Percentiles rank a stretch among this genome's conserved stretches.
Conservation (phyloP, 2,329 filamentous ascomycete genomes). For the Aspergillus fijiensis region DNA sequence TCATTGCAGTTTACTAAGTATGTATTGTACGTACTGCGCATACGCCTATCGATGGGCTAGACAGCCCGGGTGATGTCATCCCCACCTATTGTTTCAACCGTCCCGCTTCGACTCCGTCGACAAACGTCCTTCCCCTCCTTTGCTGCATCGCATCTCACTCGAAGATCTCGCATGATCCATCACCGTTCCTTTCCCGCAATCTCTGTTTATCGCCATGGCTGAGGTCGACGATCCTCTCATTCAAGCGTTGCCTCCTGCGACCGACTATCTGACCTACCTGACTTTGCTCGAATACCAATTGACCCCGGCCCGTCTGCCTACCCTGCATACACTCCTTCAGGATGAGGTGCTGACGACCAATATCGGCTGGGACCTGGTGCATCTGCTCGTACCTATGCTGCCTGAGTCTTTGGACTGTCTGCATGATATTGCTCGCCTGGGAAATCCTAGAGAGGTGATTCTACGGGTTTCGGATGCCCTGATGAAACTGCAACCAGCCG, state of each 20-base stretch:
- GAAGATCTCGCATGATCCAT: background rate
- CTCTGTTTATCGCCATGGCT: slow-evolving; percentile 22
- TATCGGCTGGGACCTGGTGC: slow-evolving; percentile 67
- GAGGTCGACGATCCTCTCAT: slow-evolving; percentile 52
- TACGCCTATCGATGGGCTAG: background rate
- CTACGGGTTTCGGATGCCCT: slow-evolving; percentile 63
- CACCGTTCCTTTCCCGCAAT: slow-evolving; percentile 4
- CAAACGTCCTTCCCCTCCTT: background rate
- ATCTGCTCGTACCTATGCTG: slow-evolving; percentile 60
- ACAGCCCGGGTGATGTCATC: background rate
- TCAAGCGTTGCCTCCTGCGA: slow-evolving; percentile 59
- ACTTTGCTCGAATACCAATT: slow-evolving; percentile 66
- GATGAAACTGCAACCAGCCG: slow-evolving; percentile 54
- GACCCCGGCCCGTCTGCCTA: slow-evolving; percentile 56
- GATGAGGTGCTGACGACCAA: slow-evolving; percentile 61
- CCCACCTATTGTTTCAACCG: background rate
- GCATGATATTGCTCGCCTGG: slow-evolving; percentile 60
- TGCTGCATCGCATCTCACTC: background rate
- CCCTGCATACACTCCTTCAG: slow-evolving; percentile 59
- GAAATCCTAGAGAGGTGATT: slow-evolving; percentile 65
- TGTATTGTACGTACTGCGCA: too few relatives aligned
- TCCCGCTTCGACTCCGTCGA: background rate
- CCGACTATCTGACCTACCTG: slow-evolving; percentile 66
- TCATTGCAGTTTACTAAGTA: too few relatives aligned
- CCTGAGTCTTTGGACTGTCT: slow-evolving; percentile 60